A percentile compares a stretch with the other conserved stretches of the same genome.
These are phyloP conservation scores for Chloris gayana DNA, from an alignment of 176 grass and related monocot genomes.

Conservation along the genomic window DNA sequence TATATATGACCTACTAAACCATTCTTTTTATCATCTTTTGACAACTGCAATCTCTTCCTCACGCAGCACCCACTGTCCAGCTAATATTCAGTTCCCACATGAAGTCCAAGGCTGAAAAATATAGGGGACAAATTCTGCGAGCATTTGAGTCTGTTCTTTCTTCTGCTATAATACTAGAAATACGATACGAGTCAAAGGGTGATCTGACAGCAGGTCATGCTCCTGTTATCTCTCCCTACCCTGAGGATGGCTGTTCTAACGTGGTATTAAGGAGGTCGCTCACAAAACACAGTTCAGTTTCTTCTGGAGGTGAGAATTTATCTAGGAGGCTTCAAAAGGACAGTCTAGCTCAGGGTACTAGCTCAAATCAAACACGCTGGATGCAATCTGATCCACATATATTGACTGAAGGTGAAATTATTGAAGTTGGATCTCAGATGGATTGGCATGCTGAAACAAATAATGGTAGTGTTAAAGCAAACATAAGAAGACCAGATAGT, in stretches of 20 bases:
- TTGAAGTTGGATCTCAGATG: conserved; percentile 59
- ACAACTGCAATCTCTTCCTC: conserved; percentile 30
- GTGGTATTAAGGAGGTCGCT: conserved; percentile 63
- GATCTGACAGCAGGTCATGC: conserved; percentile 22
- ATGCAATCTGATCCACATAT: conserved; percentile 86
- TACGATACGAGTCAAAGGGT: conserved; percentile 67
- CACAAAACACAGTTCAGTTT: conserved; percentile 61
- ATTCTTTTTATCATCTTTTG: conserved; percentile 30
- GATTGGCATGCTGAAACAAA: conserved; percentile 38
- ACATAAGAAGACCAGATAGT: conserved; percentile 27
- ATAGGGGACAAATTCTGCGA: conserved; percentile 77
- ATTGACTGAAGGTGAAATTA: conserved; percentile 92
- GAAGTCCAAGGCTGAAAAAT: conserved; percentile 86
- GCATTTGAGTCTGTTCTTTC: conserved; percentile 89
- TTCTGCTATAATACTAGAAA: conserved; percentile 89
- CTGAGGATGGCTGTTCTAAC: conserved; percentile 48
- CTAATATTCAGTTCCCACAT: conserved; percentile 70
- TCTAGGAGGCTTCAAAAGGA: conserved; percentile 50
- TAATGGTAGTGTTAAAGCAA: conserved; percentile 22
- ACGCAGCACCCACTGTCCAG: conserved; percentile 77
- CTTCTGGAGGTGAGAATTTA: conserved; percentile 66
- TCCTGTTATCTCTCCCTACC: conserved; percentile 45
- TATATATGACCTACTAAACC: not conserved
- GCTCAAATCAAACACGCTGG: conserved; percentile 61
- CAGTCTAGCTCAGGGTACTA: conserved; percentile 21